phyloP scores from a whole-genome alignment of 2,329 filamentous ascomycete species.

The Scedosporium apiospermum region DNA sequence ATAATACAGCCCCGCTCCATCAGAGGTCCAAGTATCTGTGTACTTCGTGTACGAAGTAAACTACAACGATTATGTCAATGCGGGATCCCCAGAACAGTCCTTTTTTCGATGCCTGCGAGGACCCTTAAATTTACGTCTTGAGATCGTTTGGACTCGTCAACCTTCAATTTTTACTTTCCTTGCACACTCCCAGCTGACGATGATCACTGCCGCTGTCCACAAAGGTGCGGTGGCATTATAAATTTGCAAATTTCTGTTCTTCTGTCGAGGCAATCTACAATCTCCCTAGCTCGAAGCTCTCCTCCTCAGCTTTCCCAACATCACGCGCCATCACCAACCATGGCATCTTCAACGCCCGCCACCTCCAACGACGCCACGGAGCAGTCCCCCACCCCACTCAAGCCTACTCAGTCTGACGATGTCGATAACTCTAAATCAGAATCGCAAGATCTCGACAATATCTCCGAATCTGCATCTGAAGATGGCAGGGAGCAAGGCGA shows the following conservation, averaged over 20 bases:
- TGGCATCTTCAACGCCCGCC: neutral
- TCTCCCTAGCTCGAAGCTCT: neutral
- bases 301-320: neutral
- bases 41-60: no score
- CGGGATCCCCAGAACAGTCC: neutral
- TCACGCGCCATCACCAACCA: neutral
- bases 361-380: neutral
- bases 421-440: neutral
- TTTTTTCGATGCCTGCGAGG: neutral
- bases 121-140: neutral
- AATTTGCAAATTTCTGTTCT: neutral
- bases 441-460: neutral
- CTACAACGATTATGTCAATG: neutral
- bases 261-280: neutral
- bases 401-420: neutral
- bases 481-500: conserved; percentile 4
- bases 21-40: neutral
- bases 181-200: neutral
- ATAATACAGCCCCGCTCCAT: neutral
- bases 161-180: neutral
- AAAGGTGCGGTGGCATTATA: neutral
- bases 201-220: neutral
- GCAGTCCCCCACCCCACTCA: neutral
- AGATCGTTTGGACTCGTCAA: neutral
- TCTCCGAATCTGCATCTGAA: neutral